These are phyloP conservation scores for Acidiella bohemica DNA, from an alignment of 495 filamentous ascomycete genomes.

Conservation along the genomic window DNA sequence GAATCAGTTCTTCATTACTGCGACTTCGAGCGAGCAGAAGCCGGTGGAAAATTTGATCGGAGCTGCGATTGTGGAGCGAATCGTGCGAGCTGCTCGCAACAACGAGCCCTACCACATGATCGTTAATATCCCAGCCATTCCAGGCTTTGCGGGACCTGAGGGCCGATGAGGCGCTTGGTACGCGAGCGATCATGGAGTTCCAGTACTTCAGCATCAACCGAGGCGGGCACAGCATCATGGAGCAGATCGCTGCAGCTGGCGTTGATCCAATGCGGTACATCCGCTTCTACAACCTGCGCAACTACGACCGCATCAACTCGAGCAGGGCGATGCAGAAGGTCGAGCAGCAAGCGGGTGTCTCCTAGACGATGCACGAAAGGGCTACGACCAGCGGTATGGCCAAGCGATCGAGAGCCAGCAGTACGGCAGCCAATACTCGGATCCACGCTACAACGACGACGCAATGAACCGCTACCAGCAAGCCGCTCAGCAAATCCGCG, in stretches of 20 bases:
- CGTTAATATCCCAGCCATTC: constrained; percentile 76
- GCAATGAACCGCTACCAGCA: constrained; percentile 52
- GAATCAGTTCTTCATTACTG: constrained; percentile 97
- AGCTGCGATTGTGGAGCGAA: constrained; percentile 74
- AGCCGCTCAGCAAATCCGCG: constrained; percentile 45
- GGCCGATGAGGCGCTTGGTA: constrained; percentile 65
- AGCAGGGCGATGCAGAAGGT: constrained; percentile 48
- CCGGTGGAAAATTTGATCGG: constrained; percentile 83
- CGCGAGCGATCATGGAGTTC: constrained; percentile 92
- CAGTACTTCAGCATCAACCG: constrained; percentile 82
- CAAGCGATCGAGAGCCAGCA: constrained; percentile 16
- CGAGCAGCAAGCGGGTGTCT: constrained; percentile 55
- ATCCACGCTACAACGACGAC: constrained; percentile 10
- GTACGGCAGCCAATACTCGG: constrained; percentile 10
- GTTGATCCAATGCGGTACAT: constrained; percentile 49
- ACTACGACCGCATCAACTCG: constrained; percentile 80
- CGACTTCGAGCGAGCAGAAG: constrained; percentile 58
- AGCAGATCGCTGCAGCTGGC: constrained; percentile 38
- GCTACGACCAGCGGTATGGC: constrained; percentile 43
- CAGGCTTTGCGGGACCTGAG: constrained; percentile 82
- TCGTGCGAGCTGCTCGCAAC: constrained; percentile 59
- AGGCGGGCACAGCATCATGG: constrained; percentile 78
- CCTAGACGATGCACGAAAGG: constrained; percentile 57
- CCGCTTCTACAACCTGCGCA: constrained; percentile 88
- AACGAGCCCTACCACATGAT: constrained; percentile 71